Conservation (phyloP, 2,329 filamentous ascomycete species). For the Penicillium sp. region DNA sequence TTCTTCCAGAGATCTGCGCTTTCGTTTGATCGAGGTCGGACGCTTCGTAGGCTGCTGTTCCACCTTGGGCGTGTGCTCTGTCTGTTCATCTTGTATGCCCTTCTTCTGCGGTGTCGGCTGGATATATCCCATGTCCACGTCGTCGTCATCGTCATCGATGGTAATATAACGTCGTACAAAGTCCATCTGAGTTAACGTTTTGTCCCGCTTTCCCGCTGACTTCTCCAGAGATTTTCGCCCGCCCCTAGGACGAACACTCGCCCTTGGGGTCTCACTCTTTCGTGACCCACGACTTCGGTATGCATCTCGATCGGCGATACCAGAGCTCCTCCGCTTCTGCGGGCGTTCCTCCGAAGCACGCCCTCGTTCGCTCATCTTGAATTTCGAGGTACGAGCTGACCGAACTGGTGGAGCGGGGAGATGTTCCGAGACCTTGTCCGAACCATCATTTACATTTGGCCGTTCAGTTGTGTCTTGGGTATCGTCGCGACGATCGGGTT, state of each 20-base stretch:
- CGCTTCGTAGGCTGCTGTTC: neutral
- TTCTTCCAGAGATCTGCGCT: constrained; percentile 10
- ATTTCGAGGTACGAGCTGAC: constrained; percentile 9
- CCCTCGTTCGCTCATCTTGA: constrained; percentile 6
- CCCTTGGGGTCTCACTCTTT: constrained; percentile 18
- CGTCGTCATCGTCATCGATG: constrained; percentile 28
- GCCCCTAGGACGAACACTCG: constrained; percentile 13
- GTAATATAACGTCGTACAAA: constrained; percentile 32
- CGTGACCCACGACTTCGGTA: constrained; percentile 7
- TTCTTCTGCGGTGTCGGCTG: constrained; percentile 19
- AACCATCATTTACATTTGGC: constrained; percentile 22
- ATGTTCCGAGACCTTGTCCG: constrained; percentile 20
- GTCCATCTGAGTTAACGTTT: constrained; percentile 38
- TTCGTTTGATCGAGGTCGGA: constrained; percentile 8
- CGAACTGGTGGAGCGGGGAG: constrained; percentile 10
- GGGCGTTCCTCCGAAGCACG: constrained; percentile 6
- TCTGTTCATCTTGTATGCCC: neutral
- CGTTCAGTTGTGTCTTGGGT: constrained; percentile 13
- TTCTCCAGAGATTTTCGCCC: constrained; percentile 20
- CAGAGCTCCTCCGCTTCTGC: constrained; percentile 14
- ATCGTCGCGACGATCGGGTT: constrained; percentile 3
- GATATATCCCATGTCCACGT: constrained; percentile 28
- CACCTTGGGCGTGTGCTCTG: neutral
- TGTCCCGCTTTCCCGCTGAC: constrained; percentile 23
- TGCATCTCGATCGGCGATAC: neutral